Percentiles rank a stretch among this genome's conserved stretches.
phyloP scores from a whole-genome alignment of 148 eudicot genomes.

The Polygonum maritimum region DNA sequence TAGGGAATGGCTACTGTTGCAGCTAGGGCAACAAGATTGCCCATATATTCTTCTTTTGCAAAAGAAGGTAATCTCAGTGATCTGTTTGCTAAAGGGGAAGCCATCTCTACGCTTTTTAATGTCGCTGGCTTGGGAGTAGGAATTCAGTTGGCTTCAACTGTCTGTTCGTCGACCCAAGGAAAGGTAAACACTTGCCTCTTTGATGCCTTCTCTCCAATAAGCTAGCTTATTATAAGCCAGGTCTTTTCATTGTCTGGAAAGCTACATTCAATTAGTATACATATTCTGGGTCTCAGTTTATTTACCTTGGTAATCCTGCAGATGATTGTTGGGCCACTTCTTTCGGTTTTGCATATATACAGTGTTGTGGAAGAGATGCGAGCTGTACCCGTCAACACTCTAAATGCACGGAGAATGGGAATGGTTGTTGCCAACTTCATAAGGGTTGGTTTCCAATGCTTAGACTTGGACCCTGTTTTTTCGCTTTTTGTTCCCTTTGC shows the following conservation, averaged over 20 bases:
- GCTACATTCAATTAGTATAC: neutral
- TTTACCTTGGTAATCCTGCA: constrained; percentile 24
- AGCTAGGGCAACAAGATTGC: constrained; percentile 96
- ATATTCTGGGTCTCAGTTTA: neutral
- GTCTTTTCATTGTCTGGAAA: neutral
- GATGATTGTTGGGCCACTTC: constrained; percentile 81
- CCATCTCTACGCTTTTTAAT: constrained; percentile 87
- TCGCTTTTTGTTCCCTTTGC: neutral
- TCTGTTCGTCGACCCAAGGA: constrained; percentile 91
- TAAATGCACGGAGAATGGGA: constrained; percentile 95
- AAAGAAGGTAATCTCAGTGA: constrained; percentile 99
- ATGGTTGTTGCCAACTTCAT: constrained; percentile 79
- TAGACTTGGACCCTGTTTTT: neutral
- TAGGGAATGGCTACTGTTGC: constrained; percentile 99
- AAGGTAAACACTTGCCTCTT: constrained; percentile 38
- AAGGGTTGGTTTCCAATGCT: constrained; percentile 36
- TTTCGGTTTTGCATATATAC: constrained; percentile 61
- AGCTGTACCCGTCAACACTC: constrained; percentile 86
- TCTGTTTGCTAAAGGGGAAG: constrained; percentile 97
- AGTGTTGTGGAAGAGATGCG: constrained; percentile 88
- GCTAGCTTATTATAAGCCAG: neutral
- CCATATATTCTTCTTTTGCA: constrained; percentile 95
- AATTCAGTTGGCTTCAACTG: constrained; percentile 78
- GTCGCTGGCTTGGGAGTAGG: constrained; percentile 88
- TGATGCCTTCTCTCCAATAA: neutral